phyloP scores from a whole-genome alignment of 805 yeast genomes.

The Schwanniomyces polymorphus region DNA sequence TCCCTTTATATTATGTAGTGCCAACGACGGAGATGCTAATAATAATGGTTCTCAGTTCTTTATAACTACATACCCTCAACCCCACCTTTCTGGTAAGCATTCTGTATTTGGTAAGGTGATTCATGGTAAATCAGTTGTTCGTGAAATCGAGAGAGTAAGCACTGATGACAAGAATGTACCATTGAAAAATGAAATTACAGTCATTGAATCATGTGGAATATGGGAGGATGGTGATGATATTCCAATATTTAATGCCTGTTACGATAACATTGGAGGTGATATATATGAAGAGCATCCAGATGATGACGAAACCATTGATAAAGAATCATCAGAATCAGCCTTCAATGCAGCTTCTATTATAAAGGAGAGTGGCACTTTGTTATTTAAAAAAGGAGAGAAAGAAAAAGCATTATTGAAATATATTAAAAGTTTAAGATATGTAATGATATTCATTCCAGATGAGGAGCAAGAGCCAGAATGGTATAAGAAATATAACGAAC shows the following conservation, averaged over 20 bases:
- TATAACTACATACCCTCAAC: slow-evolving; percentile 65
- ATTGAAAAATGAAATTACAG: slow-evolving; percentile 38
- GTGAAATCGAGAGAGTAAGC: slow-evolving; percentile 57
- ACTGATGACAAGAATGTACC: slow-evolving; percentile 45
- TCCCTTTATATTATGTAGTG: slow-evolving; percentile 62
- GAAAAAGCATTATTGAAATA: slow-evolving; percentile 62
- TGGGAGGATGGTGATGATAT: slow-evolving; percentile 55
- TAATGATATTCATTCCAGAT: slow-evolving; percentile 74
- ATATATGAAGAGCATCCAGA: slow-evolving; percentile 76
- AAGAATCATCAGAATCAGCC: slow-evolving; percentile 55
- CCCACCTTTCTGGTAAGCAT: slow-evolving; percentile 76
- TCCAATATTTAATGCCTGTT: slow-evolving; percentile 65
- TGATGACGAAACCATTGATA: slow-evolving; percentile 60
- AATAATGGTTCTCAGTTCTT: slow-evolving; percentile 70
- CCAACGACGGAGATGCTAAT: slow-evolving; percentile 49
- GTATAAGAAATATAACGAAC: slow-evolving; percentile 47
- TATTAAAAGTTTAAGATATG: slow-evolving; percentile 63
- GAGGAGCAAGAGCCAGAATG: slow-evolving; percentile 57
- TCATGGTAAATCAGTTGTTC: slow-evolving; percentile 66
- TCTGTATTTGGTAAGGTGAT: slow-evolving; percentile 73
- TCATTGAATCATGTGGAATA: slow-evolving; percentile 58
- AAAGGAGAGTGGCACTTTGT: slow-evolving; percentile 64
- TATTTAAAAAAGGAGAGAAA: slow-evolving; percentile 54
- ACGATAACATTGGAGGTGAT: slow-evolving; percentile 65
- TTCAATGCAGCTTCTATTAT: slow-evolving; percentile 53